A percentile compares a stretch with the other conserved stretches of the same genome.
These are phyloP conservation scores for Colletotrichum sp. DNA, from an alignment of 2,329 filamentous ascomycete species.

Conservation along the genomic window DNA sequence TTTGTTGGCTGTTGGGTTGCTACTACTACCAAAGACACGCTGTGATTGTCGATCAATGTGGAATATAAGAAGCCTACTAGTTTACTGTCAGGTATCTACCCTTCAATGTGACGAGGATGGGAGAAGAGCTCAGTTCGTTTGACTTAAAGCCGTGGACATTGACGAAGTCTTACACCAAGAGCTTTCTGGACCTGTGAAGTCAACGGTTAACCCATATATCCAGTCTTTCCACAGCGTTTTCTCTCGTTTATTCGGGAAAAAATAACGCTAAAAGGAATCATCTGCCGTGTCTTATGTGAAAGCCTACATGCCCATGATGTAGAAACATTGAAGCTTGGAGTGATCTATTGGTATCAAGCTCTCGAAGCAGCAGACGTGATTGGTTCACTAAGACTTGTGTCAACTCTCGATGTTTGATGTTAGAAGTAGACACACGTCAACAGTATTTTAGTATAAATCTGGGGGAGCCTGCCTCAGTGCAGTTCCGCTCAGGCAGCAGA, in stretches of 20 bases:
- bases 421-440: not conserved
- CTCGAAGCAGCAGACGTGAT: accelerated
- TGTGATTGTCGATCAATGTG: not conserved
- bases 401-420: not conserved
- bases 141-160: accelerated
- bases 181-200: not conserved
- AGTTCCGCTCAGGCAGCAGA: not conserved
- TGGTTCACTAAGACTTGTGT: not conserved
- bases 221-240: not conserved
- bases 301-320: not conserved
- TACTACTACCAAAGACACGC: not conserved
- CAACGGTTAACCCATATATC: too few relatives aligned
- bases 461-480: too few relatives aligned
- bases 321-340: not conserved
- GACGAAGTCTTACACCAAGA: not conserved
- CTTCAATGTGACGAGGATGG: not conserved
- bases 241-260: not conserved
- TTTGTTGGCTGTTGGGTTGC: too few relatives aligned
- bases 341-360: not conserved
- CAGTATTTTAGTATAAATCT: not conserved
- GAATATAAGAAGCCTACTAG: not conserved
- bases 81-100: not conserved
- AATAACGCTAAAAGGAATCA: not conserved
- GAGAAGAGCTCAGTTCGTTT: not conserved
- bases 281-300: accelerated